phyloP scores from a whole-genome alignment of 768 basidiomycete species.

The Hydnomerulius pinastri region DNA sequence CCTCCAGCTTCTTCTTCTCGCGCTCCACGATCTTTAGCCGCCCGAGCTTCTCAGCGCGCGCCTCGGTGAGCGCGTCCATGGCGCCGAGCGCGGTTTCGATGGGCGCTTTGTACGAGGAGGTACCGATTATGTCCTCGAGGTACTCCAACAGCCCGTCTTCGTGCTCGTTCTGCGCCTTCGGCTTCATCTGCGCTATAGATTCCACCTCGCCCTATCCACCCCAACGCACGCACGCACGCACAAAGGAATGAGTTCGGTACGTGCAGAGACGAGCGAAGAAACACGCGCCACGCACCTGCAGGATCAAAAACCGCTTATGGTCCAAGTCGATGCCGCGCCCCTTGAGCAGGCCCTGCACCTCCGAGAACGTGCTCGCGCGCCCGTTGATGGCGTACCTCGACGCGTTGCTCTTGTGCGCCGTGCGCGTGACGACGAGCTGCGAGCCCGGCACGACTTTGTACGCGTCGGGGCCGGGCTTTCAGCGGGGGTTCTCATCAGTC shows the following conservation, averaged over 20 bases:
- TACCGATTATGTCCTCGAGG: constrained; percentile 97
- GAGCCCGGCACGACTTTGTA: constrained; percentile 83
- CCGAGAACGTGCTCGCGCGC: constrained; percentile 71
- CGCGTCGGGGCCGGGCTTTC: constrained; percentile 85
- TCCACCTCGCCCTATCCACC: constrained; percentile 87
- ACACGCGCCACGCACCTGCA: constrained; percentile 59
- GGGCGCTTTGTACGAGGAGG: constrained; percentile 84
- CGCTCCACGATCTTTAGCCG: constrained; percentile 88
- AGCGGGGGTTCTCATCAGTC: background rate
- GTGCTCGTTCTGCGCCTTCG: constrained; percentile 89
- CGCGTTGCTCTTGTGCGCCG: constrained; percentile 85
- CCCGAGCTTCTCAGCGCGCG: constrained; percentile 80
- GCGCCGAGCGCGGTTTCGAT: constrained; percentile 82
- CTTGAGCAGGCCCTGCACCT: constrained; percentile 89
- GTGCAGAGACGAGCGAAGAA: background rate
- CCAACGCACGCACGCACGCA: background rate
- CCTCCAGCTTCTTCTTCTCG: constrained; percentile 86
- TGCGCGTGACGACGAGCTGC: constrained; percentile 80
- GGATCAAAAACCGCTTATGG: constrained; percentile 96
- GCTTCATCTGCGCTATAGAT: constrained; percentile 98
- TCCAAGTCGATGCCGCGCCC: constrained; percentile 95
- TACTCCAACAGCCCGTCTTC: constrained; percentile 98
- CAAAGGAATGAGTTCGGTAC: background rate
- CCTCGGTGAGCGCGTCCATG: constrained; percentile 83
- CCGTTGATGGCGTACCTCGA: constrained; percentile 93